These are phyloP conservation scores for Beauveria sp. DNA, from an alignment of 2,329 filamentous ascomycete genomes.

Conservation along the genomic window DNA sequence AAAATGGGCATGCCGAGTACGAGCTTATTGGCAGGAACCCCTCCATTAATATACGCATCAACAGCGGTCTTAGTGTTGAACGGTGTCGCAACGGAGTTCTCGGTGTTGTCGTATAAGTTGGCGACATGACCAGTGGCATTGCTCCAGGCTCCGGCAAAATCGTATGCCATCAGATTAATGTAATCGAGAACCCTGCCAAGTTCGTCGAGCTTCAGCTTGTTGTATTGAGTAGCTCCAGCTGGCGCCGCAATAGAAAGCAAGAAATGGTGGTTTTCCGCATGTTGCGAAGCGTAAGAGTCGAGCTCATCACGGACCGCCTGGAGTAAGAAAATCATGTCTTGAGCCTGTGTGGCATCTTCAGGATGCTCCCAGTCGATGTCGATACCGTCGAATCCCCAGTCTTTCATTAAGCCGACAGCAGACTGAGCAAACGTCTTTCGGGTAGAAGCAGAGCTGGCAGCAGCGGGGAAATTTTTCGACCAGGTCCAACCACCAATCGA, in stretches of 20 bases:
- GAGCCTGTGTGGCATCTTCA: constrained; percentile 29
- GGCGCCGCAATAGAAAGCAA: constrained; percentile 46
- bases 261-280: constrained; percentile 42
- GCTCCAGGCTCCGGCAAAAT: constrained; percentile 69
- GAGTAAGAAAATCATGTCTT: constrained; percentile 38
- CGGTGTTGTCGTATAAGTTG: constrained; percentile 54
- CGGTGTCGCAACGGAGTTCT: constrained; percentile 53
- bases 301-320: constrained; percentile 37
- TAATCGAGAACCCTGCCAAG: constrained; percentile 46
- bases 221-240: constrained; percentile 42
- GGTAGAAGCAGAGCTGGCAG: constrained; percentile 54
- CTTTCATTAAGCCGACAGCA: constrained; percentile 61
- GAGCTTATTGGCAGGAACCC: constrained; percentile 58
- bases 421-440: constrained; percentile 61
- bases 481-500: constrained; percentile 85
- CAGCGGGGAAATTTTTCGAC: constrained; percentile 64
- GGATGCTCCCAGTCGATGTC: constrained; percentile 36
- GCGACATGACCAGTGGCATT: constrained; percentile 57
- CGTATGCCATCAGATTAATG: constrained; percentile 69
- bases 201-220: constrained; percentile 36
- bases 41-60: constrained; percentile 53
- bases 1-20: constrained; percentile 68
- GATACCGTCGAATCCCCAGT: constrained; percentile 56
- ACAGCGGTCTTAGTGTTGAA: constrained; percentile 63
- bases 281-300: constrained; percentile 37